Conservation (phyloP, 495 filamentous ascomycete species). For the Penicillium malachiteum region DNA sequence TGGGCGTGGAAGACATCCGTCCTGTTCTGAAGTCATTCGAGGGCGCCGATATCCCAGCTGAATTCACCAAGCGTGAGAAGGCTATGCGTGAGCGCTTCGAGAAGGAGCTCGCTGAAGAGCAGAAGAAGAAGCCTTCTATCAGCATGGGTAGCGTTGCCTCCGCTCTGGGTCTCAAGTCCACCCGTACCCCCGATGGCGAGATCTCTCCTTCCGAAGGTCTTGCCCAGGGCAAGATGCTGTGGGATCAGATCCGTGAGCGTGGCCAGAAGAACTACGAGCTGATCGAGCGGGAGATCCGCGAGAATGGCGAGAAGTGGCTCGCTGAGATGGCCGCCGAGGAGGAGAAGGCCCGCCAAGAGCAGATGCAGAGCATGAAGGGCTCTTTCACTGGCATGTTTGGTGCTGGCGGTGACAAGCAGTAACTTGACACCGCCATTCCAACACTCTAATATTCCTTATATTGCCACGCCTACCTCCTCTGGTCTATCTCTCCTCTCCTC, state of each 20-base stretch:
- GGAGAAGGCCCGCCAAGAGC: constrained; percentile 83
- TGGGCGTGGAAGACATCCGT: constrained; percentile 83
- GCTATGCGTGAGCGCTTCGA: constrained; percentile 76
- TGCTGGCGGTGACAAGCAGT: constrained; percentile 32
- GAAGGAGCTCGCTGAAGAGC: constrained; percentile 69
- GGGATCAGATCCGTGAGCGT: constrained; percentile 86
- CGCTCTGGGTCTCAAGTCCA: constrained; percentile 72
- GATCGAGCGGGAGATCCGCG: constrained; percentile 82
- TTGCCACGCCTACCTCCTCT: background rate
- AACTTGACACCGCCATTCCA: constrained; percentile 6
- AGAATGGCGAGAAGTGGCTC: constrained; percentile 92
- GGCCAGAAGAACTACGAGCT: constrained; percentile 86
- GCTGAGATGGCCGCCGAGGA: constrained; percentile 83
- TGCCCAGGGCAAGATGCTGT: constrained; percentile 89
- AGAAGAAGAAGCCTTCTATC: constrained; percentile 58
- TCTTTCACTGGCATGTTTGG: constrained; percentile 60
- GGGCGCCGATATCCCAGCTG: constrained; percentile 77
- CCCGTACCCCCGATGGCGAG: constrained; percentile 60
- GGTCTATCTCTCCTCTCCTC: constrained; percentile 5
- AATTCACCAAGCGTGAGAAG: constrained; percentile 88
- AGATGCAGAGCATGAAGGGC: constrained; percentile 82
- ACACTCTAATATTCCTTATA: background rate
- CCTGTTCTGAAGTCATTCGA: constrained; percentile 84
- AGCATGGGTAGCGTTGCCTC: constrained; percentile 61
- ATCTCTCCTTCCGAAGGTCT: constrained; percentile 68